Evolutionary conservation across 78 protist species (phyloP).

Genomic region (Cavenderia fasciculata): DNA sequence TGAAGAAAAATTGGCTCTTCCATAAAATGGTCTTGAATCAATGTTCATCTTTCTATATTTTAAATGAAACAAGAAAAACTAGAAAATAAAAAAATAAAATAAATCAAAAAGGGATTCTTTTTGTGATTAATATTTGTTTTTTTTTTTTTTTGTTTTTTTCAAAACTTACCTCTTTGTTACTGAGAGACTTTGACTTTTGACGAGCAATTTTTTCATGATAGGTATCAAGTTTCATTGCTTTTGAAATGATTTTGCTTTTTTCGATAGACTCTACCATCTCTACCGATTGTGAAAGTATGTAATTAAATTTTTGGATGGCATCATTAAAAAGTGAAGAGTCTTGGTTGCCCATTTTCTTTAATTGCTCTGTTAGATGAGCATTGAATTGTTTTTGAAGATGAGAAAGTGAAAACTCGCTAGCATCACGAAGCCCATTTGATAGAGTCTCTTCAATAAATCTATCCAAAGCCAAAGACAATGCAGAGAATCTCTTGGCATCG

Average conservation of each 20-base stretch:
- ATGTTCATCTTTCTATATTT: slow-evolving; percentile 22
- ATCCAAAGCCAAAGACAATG: slow-evolving; percentile 3
- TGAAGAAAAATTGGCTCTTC: background rate
- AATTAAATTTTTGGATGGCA: slow-evolving; percentile 23
- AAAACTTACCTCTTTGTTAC: too few species aligned
- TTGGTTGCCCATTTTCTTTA: background rate
- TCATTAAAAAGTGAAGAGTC: slow-evolving; percentile 6
- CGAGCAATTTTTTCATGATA: slow-evolving; percentile 36
- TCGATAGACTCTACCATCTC: slow-evolving; percentile 6
- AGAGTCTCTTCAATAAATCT: slow-evolving; percentile 22
- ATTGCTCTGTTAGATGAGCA: slow-evolving; percentile 17
- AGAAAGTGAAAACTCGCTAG: background rate
- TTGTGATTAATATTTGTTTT: too few species aligned
- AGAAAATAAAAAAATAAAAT: too few species aligned
- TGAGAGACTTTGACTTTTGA: background rate
- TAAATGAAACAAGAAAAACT: slow-evolving; percentile 21
- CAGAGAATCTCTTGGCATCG: background rate
- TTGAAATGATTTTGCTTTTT: slow-evolving; percentile 1
- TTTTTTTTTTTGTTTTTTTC: too few species aligned
- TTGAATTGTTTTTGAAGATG: slow-evolving; percentile 27
- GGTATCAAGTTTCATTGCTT: slow-evolving; percentile 21
- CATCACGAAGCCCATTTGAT: slow-evolving; percentile 4
- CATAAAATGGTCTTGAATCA: slow-evolving; percentile 33
- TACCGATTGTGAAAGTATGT: slow-evolving; percentile 30
- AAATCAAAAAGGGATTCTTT: too few species aligned